phyloP scores from a whole-genome alignment of 163 green algal species.

The Chlamydomonas reinhardtii region DNA sequence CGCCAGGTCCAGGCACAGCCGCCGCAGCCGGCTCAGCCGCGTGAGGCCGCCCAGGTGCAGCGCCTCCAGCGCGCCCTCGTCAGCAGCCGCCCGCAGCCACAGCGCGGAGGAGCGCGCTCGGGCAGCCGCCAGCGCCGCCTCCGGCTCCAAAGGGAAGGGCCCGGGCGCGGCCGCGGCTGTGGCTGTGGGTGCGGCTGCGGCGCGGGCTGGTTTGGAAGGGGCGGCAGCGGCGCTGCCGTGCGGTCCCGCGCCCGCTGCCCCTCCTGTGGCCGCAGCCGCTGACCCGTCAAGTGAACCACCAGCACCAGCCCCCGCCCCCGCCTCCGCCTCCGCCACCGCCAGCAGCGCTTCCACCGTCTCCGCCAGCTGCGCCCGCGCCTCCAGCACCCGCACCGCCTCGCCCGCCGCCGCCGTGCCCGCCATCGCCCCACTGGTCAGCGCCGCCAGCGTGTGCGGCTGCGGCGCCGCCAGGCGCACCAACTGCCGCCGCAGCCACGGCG shows the following conservation, averaged over 20 bases:
- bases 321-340: background rate
- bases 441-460: background rate
- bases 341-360: slow-evolving; percentile 9
- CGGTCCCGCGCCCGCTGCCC: too few species aligned
- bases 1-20: slow-evolving; percentile 30
- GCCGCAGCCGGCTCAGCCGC: slow-evolving; percentile 11
- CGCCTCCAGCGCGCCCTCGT: background rate
- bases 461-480: background rate
- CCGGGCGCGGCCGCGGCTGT: background rate
- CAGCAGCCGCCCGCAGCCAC: background rate
- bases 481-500: background rate
- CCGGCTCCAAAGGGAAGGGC: background rate
- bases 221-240: background rate
- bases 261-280: too few species aligned
- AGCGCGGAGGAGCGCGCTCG: background rate
- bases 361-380: background rate
- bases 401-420: background rate
- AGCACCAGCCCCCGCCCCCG: too few species aligned
- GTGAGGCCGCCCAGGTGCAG: background rate
- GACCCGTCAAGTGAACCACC: too few species aligned
- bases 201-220: too few species aligned
- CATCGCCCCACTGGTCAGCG: background rate
- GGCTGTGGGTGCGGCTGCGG: background rate
- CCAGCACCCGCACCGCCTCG: background rate
- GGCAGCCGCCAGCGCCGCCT: slow-evolving; percentile 7